Base-by-base conservation (phyloP, 2,329 filamentous ascomycete genomes). In the Sporothrix pseudoabietina region DNA sequence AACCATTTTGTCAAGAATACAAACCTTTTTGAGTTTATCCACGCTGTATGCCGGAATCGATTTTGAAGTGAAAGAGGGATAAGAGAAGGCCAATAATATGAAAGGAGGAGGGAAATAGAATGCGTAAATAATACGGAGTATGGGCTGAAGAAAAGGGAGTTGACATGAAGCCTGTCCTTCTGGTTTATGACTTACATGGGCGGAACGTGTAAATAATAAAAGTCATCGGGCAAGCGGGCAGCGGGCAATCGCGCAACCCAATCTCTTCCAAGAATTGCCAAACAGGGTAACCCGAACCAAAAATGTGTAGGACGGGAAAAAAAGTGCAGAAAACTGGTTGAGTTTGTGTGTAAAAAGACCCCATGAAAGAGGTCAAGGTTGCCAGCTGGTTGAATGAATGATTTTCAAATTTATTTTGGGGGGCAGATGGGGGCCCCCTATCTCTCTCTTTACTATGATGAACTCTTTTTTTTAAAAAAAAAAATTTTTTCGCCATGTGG, bases 1-100 rank as follows among this genome's bases (percentile, higher is more conserved):
- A 22, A 30, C 39, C 35, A n/a, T 44, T 30, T 49, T 66, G 63
- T 32, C 22, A 49, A 49, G 32, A 66, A 66, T 49, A 66, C 41
- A 49, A 44, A 26, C 59, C n/a, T 41, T 16, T 63, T 41, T 44
- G 35, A 44, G 35, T 59, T 59, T 12, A 35, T 59, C 30, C 6
- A 41, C 14, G 4, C 22, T 41, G 35, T 8, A 22, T 26, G 22
- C 9, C 30, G 52, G 9, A 14, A 26, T 12, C 52, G 52, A 30
- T 30, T 12, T 55, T 26, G 22, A 12, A 41, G 35, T 59, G 59
- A 44, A 32, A 14, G 26, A 16, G 7, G 26, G 30, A 26, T 12
- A 32, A 19, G 26, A 59, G 14, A 14, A 16, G 14, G 30, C 26
- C 26, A 26, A 26, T 26, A 26, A 30, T 12, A 55, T 19, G 30